These are phyloP conservation scores for Ambrosia artemisiifolia DNA, from an alignment of 129 eudicot species.

Conservation along the genomic window DNA sequence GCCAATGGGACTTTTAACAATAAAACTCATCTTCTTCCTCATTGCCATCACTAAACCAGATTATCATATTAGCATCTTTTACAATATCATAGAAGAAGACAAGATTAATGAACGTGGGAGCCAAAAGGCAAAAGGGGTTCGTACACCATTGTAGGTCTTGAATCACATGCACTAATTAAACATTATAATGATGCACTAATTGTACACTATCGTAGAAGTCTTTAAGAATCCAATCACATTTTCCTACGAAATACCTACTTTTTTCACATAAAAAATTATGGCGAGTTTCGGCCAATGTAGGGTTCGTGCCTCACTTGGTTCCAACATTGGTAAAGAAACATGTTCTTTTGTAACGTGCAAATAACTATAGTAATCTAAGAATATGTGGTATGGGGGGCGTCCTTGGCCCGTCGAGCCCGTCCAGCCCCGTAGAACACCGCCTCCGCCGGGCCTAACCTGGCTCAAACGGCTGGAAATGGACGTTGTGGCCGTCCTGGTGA, in stretches of 20 bases:
- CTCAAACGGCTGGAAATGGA: no score
- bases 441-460: no score
- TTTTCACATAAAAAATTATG: no score
- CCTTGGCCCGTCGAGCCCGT: no score
- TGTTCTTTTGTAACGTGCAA: slow-evolving; percentile 4
- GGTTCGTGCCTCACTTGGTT: no score
- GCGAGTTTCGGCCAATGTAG: no score
- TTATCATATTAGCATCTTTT: neutral
- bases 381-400: no score
- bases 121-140: slow-evolving; percentile 14
- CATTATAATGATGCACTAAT: neutral
- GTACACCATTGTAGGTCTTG: slow-evolving; percentile 18
- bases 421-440: no score
- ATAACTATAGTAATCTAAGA: neutral
- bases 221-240: no score
- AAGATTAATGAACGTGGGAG: slow-evolving; percentile 14
- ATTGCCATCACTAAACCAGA: neutral
- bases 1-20: neutral
- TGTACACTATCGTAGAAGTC: neutral
- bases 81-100: neutral
- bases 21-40: neutral
- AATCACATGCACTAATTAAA: slow-evolving; percentile 2
- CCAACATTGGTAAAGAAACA: neutral
- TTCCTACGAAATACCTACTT: no score
- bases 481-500: no score